These are phyloP conservation scores for Diaporthe destruens DNA, from an alignment of 2,329 filamentous ascomycete genomes.

Conservation along the genomic window DNA sequence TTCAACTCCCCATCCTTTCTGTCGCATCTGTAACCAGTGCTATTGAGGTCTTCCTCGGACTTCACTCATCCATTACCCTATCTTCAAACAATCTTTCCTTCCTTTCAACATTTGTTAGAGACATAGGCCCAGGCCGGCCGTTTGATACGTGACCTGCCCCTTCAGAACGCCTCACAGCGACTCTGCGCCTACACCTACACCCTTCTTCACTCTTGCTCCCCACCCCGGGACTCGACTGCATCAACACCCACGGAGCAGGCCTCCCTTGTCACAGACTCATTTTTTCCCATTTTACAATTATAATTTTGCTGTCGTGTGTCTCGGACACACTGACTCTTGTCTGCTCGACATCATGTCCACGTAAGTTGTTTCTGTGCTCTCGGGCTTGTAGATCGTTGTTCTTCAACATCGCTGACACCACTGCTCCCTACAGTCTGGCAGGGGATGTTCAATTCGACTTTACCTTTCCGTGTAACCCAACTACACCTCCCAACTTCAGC, in stretches of 20 bases:
- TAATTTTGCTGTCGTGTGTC: conserved; percentile 40
- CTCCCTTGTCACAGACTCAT: conserved; percentile 39
- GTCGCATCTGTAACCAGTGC: conserved; percentile 9
- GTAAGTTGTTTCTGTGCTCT: conserved; percentile 49
- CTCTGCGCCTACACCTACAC: conserved; percentile 1
- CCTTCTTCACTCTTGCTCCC: conserved; percentile 6
- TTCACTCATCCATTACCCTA: conserved; percentile 27
- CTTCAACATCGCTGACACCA: conserved; percentile 47
- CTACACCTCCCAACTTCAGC: conserved; percentile 64
- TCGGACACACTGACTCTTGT: conserved; percentile 34
- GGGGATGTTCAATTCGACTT: conserved; percentile 74
- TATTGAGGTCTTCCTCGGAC: conserved; percentile 33
- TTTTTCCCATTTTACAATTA: conserved; percentile 29
- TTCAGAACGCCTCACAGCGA: conserved; percentile 38
- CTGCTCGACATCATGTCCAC: conserved; percentile 56
- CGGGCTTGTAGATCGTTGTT: neutral
- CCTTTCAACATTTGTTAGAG: conserved; percentile 35
- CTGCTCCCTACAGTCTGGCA: conserved; percentile 63
- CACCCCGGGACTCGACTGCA: conserved; percentile 21
- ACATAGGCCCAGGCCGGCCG: conserved; percentile 39
- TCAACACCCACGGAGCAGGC: conserved; percentile 39
- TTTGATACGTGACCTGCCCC: conserved; percentile 42
- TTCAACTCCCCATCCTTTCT: conserved; percentile 37
- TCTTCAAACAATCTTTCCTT: conserved; percentile 21
- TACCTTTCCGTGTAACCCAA: conserved; percentile 67